These are phyloP conservation scores for Thalassiosira livingstoniorum DNA, from an alignment of 352 stramenopile genomes.

Conservation along the genomic window DNA sequence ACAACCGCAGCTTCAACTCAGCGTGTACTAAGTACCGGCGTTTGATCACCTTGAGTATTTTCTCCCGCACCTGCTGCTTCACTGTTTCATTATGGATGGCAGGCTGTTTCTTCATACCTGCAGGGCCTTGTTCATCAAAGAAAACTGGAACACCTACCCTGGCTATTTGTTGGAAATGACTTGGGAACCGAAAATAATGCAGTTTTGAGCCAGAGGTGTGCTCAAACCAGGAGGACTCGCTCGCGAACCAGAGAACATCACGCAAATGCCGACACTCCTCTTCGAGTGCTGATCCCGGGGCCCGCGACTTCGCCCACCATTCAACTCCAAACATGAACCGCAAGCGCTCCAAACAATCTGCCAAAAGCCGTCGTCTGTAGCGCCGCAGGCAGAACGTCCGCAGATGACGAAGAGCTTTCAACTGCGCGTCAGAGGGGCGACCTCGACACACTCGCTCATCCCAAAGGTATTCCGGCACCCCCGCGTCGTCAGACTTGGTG, in stretches of 20 bases:
- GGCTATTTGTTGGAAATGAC: slow-evolving; percentile 25
- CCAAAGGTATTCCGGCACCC: slow-evolving; percentile 47
- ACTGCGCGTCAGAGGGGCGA: background rate
- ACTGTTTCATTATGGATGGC: background rate
- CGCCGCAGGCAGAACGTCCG: background rate
- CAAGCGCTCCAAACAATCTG: background rate
- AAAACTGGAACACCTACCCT: slow-evolving; percentile 49
- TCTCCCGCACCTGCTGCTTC: too few species aligned
- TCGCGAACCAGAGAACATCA: slow-evolving; percentile 6
- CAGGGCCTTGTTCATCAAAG: slow-evolving; percentile 29
- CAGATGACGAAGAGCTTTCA: background rate
- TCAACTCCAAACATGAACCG: background rate
- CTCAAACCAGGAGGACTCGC: slow-evolving; percentile 38
- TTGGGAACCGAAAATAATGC: slow-evolving; percentile 50
- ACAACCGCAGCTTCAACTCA: too few species aligned
- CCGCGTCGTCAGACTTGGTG: slow-evolving; percentile 34
- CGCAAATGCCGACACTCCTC: too few species aligned
- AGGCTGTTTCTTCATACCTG: slow-evolving; percentile 1
- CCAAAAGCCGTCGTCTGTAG: background rate
- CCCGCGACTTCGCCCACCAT: background rate
- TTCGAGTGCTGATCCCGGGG: background rate
- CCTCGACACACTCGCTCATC: slow-evolving; percentile 21
- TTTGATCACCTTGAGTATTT: too few species aligned
- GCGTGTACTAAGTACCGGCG: too few species aligned
- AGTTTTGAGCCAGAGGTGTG: slow-evolving; percentile 34